Evolutionary conservation across 1,284 basidiomycete genomes (phyloP).

Genomic region (Xerocomus cyaneibrunnescens): DNA sequence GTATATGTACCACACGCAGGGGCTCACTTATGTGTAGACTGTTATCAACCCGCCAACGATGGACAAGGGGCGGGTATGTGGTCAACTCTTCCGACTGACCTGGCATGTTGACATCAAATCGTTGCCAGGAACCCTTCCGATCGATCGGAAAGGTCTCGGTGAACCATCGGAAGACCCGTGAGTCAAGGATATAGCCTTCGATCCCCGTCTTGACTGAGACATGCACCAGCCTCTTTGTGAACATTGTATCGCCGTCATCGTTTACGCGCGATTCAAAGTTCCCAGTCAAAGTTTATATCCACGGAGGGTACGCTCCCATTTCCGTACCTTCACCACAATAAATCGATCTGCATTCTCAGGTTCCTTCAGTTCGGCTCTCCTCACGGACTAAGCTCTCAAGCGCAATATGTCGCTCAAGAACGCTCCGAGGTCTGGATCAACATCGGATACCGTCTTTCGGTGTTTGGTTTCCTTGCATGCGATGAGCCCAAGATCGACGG

Average conservation of each 20-base stretch:
- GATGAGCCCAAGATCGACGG: constrained; percentile 59
- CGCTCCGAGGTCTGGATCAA: constrained; percentile 73
- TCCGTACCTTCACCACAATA: neutral
- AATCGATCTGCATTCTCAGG: constrained; percentile 35
- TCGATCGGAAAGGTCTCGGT: constrained; percentile 53
- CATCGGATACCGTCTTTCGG: constrained; percentile 68
- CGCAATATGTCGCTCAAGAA: constrained; percentile 63
- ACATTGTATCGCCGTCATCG: constrained; percentile 62
- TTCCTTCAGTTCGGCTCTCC: constrained; percentile 80
- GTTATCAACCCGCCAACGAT: constrained; percentile 58
- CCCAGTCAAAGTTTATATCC: constrained; percentile 72
- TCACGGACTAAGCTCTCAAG: constrained; percentile 56
- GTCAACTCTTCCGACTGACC: neutral
- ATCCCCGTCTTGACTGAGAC: neutral
- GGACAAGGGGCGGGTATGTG: constrained; percentile 32
- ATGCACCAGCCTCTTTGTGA: constrained; percentile 55
- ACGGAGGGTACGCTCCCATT: constrained; percentile 51
- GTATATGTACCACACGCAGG: neutral
- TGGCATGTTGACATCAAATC: neutral
- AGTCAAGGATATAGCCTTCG: constrained; percentile 12
- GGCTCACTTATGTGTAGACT: constrained; percentile 41
- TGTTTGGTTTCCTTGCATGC: constrained; percentile 65
- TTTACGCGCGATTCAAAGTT: constrained; percentile 46
- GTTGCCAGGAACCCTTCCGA: neutral
- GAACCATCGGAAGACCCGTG: constrained; percentile 69